phyloP scores from a whole-genome alignment of 371 early-diverging fungal species.

The Catenaria anguillulae region DNA sequence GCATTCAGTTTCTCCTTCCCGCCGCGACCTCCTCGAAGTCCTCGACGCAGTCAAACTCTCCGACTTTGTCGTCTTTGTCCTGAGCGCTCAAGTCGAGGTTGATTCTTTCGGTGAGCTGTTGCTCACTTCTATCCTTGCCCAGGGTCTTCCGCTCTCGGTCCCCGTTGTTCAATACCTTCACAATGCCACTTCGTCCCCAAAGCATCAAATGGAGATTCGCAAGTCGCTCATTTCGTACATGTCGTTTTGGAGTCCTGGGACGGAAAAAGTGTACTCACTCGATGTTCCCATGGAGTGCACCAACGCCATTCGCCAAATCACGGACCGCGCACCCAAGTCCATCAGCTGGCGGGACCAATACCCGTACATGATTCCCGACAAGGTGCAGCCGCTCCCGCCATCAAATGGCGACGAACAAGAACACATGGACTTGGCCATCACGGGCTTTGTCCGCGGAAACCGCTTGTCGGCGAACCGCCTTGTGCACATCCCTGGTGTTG shows the following conservation, averaged over 20 bases:
- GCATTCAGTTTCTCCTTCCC: conserved; percentile 43
- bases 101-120: conserved; percentile 75
- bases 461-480: conserved; percentile 73
- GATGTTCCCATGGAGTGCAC: conserved; percentile 23
- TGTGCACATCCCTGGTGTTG: conserved; percentile 75
- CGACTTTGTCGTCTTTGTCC: conserved; percentile 68
- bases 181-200: conserved; percentile 36
- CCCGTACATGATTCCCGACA: conserved; percentile 72
- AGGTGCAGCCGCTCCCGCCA: conserved; percentile 35
- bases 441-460: conserved; percentile 60
- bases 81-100: conserved; percentile 82
- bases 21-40: conserved; percentile 44
- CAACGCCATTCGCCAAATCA: conserved; percentile 48
- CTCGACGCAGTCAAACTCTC: conserved; percentile 80
- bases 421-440: conserved; percentile 54
- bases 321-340: conserved; percentile 56
- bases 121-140: conserved; percentile 56
- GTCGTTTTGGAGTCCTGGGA: conserved; percentile 71
- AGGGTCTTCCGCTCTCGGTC: conserved; percentile 66
- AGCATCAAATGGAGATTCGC: conserved; percentile 45
- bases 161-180: conserved; percentile 56
- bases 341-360: conserved; percentile 76
- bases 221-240: conserved; percentile 70
- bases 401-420: conserved; percentile 21
- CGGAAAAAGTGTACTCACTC: conserved; percentile 46